Conservation (phyloP, 2,329 filamentous ascomycete species). For the Pezicula carpinea region DNA sequence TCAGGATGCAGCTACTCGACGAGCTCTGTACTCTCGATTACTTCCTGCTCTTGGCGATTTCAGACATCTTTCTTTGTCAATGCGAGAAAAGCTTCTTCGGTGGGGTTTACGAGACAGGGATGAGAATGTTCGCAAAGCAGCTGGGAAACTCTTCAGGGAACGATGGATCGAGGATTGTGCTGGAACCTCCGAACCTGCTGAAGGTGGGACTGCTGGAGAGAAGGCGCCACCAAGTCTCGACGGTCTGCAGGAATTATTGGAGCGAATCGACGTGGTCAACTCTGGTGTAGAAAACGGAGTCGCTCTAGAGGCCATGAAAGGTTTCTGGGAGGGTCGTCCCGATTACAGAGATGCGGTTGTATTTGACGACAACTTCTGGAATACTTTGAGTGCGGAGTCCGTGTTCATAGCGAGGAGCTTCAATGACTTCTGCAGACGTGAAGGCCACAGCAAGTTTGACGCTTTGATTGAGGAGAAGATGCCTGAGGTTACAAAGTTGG, state of each 20-base stretch:
- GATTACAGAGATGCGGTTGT: slow-evolving; percentile 70
- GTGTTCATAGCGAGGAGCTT: slow-evolving; percentile 89
- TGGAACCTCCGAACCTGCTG: slow-evolving; percentile 54
- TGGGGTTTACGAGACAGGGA: slow-evolving; percentile 95
- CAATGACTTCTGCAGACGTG: slow-evolving; percentile 83
- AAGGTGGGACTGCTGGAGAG: slow-evolving; percentile 43
- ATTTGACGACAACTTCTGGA: slow-evolving; percentile 75
- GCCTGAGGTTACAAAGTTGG: slow-evolving; percentile 88
- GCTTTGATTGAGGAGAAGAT: slow-evolving; percentile 84
- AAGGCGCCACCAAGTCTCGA: slow-evolving; percentile 66
- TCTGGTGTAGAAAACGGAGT: slow-evolving; percentile 87
- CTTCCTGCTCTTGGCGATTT: slow-evolving; percentile 91
- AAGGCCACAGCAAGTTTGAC: slow-evolving; percentile 70
- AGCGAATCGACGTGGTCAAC: slow-evolving; percentile 89
- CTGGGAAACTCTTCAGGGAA: slow-evolving; percentile 83
- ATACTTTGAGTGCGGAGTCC: slow-evolving; percentile 76
- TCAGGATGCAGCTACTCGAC: slow-evolving; percentile 75
- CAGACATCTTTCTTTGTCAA: slow-evolving; percentile 83
- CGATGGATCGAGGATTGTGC: slow-evolving; percentile 98
- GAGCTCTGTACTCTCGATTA: slow-evolving; percentile 81
- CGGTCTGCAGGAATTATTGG: slow-evolving; percentile 83
- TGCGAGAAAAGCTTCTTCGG: slow-evolving; percentile 90
- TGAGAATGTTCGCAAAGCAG: slow-evolving; percentile 88
- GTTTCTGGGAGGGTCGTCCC: slow-evolving; percentile 91
- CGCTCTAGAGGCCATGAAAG: slow-evolving; percentile 87